Base-by-base conservation (phyloP, 225 moss, liverwort and hornwort genomes). In the Marchantia polymorpha region DNA sequence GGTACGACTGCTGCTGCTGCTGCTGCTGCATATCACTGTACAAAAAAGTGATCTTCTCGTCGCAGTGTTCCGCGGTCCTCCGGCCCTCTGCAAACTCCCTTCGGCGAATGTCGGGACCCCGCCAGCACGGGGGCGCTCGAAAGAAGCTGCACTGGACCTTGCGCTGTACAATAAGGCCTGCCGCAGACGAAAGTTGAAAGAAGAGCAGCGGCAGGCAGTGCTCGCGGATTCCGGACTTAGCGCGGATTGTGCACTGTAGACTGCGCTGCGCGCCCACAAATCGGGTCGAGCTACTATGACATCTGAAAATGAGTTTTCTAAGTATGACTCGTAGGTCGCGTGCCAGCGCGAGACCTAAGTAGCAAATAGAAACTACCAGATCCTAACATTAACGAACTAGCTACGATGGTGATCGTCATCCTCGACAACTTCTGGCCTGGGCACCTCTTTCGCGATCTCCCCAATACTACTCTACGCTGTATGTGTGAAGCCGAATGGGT, bases 361-460 rank as follows among this genome's bases (percentile, higher is more conserved):
- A 52, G 68, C 68, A 75, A 56, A 47, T 63, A 74, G 61, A 77
- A 72, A 48, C 74, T 78, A 81, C 78, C 64, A 72, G 64, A 78
- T 59, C 61, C 50, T 25, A 48, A 19, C 4, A 8, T 19, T 56
- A 56, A 72, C 51, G 72, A 25, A 50, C 70, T 71, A 71, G 71
- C n/a, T 71, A 8, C n/a, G 17, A 23, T 71, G n/a, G 23, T 9
- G 19, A 71, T 50, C 71, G 11, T 22, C 22, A 51, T 78, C 74
- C 29, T 46, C 84, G 26, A 47, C 75, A 69, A 76, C 82, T 82
- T 82, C 85, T 79, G 85, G 79, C 52, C 85, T 82, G 82, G 85
- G 76, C 75, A 82, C 29, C 82, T 76, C 75, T 30, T 55, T 66
- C 58, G 79, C 58, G 29, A 79, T 64, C 58, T 69, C 31, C 67